Evolutionary conservation across 1,139 yeast genomes (phyloP), one percentile per base, ranked within the genome.

Genomic region (Protomyces lactucae-debilis): DNA sequence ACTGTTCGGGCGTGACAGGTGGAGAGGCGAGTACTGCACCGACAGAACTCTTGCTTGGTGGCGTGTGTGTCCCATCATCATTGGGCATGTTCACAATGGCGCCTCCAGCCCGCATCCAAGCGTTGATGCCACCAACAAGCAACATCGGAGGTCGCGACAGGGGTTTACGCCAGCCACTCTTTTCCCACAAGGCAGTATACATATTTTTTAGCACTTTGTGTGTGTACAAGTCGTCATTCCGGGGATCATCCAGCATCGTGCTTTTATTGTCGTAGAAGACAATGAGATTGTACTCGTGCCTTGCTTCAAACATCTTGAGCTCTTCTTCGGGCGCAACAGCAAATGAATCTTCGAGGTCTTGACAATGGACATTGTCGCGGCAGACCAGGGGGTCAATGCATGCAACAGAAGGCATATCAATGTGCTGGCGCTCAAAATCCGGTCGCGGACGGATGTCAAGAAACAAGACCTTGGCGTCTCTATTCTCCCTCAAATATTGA

Each of bases 321-420:
- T 87, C 91, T 5, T 69, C 74, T 9, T 78, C 78, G 0, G 89
- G 84, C 5, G 87, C 76, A 40, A 83, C 74, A 48, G 82, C 76
- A 32, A 92, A 77, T 40, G 82, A 76, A 45, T 79, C 82, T 69
- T 86, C 88, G 36, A 90, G 73, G 64, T 85, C 89, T 60, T 75
- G 77, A 70, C 86, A 92, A 1, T 81, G 79, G 68, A 81, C 77
- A 8, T 76, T 75, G 2, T 76, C 73, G 35, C 80, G 74, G 48
- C 82, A 75, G 4, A 84, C 78, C 3, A 83, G 76, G 0, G 96
- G 96, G 65, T 88, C 95, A 14, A 90, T 81, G 72, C 91, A 87
- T 18, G 88, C 80, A 8, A 86, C 74, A 57, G 85, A 81, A 0
- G 76, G 73, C 43, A 80, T 76, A 23, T 80, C 79, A 39, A 91